Conservation (phyloP, 192 early-diverging fungal species). For the Linnemannia exigua region DNA sequence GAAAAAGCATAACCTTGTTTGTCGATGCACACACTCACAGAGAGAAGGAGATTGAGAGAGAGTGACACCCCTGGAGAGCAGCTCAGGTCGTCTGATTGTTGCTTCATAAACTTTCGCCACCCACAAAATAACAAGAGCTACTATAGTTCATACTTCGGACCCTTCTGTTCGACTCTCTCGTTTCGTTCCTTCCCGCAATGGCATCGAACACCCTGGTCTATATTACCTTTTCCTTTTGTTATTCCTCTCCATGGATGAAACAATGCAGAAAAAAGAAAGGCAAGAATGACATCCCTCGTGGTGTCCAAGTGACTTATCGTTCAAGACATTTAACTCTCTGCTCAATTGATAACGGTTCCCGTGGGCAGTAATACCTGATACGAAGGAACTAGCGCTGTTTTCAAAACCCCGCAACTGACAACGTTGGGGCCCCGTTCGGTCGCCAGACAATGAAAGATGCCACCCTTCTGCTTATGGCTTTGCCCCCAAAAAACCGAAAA, state of each 20-base stretch:
- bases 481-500: not conserved
- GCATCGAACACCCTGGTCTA: too few relatives aligned
- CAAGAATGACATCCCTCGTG: too few relatives aligned
- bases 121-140: not conserved
- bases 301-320: too few relatives aligned
- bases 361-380: too few relatives aligned
- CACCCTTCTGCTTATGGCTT: too few relatives aligned
- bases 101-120: not conserved
- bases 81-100: not conserved
- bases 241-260: too few relatives aligned
- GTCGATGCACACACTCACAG: not conserved
- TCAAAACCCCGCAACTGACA: not conserved
- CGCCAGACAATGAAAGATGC: not conserved
- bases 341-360: not conserved
- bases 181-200: not conserved
- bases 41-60: too few relatives aligned
- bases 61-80: not conserved
- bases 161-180: not conserved
- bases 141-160: not conserved
- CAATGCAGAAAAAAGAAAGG: too few relatives aligned
- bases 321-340: not conserved
- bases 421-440: not conserved
- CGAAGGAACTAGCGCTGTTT: not conserved
- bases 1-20: conserved; percentile 4
- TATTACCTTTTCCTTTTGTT: too few relatives aligned